These are phyloP conservation scores for Silene vulgaris DNA, from an alignment of 179 eudicot species.

Conservation along the genomic window DNA sequence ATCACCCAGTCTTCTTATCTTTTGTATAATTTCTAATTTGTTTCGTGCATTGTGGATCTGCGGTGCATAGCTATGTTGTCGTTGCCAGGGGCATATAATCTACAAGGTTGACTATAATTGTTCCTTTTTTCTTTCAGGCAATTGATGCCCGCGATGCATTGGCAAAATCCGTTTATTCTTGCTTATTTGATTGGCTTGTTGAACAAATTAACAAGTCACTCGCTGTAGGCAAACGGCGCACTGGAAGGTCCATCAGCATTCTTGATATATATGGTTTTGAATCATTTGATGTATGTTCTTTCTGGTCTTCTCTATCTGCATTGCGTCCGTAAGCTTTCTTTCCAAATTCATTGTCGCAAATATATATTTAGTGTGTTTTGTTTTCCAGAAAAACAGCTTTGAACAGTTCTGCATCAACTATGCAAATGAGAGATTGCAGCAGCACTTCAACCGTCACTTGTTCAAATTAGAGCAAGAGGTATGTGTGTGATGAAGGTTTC, in stretches of 20 bases:
- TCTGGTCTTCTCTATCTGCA: constrained; percentile 12
- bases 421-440: constrained; percentile 96
- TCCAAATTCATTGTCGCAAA: neutral
- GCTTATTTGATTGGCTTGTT: constrained; percentile 97
- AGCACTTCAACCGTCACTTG: constrained; percentile 91
- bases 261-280: constrained; percentile 99
- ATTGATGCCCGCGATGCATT: constrained; percentile 89
- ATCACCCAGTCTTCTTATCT: neutral
- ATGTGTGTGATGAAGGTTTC: constrained; percentile 16
- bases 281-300: constrained; percentile 74
- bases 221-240: constrained; percentile 70
- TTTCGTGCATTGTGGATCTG: neutral
- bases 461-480: constrained; percentile 98
- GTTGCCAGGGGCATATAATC: neutral
- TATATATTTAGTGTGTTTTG: constrained; percentile 1
- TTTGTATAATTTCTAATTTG: neutral
- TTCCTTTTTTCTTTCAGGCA: constrained; percentile 48
- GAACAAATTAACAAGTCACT: constrained; percentile 90
- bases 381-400: constrained; percentile 79
- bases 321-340: constrained; percentile 10
- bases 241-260: constrained; percentile 95
- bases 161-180: constrained; percentile 90
- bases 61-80: neutral
- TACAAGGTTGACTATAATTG: constrained; percentile 12
- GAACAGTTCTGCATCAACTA: constrained; percentile 99